Conservation (phyloP, 441 rosid genomes). For the Populus hybrid region DNA sequence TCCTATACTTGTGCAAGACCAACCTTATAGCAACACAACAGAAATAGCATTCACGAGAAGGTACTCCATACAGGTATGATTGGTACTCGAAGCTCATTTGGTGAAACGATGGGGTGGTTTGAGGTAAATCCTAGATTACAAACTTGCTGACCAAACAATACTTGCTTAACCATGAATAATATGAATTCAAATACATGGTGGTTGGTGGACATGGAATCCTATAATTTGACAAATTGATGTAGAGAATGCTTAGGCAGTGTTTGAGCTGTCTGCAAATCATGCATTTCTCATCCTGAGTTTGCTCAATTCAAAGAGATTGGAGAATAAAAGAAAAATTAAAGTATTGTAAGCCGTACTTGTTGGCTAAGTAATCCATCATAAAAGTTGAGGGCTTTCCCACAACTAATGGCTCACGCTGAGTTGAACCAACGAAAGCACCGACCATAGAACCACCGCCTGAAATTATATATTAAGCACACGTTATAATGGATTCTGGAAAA, state of each 20-base stretch:
- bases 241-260: background rate
- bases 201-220: background rate
- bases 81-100: background rate
- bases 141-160: background rate
- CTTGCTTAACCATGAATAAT: background rate
- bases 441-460: constrained; percentile 98
- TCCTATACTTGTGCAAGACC: background rate
- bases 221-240: background rate
- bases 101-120: background rate
- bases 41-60: background rate
- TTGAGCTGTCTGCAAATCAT: background rate
- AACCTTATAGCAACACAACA: background rate
- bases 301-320: background rate
- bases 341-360: constrained; percentile 49
- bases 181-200: background rate
- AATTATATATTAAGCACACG: constrained; percentile 14
- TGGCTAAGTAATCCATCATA: constrained; percentile 86
- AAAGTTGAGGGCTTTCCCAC: constrained; percentile 95
- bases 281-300: background rate
- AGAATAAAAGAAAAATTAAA: background rate
- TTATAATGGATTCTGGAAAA: constrained; percentile 1
- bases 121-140: background rate
- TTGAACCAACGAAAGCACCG: constrained; percentile 74
- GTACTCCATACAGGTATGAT: background rate
- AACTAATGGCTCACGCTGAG: constrained; percentile 71